Base-by-base conservation (phyloP, 164 flowering plant species). In the Vitis labrusca region DNA sequence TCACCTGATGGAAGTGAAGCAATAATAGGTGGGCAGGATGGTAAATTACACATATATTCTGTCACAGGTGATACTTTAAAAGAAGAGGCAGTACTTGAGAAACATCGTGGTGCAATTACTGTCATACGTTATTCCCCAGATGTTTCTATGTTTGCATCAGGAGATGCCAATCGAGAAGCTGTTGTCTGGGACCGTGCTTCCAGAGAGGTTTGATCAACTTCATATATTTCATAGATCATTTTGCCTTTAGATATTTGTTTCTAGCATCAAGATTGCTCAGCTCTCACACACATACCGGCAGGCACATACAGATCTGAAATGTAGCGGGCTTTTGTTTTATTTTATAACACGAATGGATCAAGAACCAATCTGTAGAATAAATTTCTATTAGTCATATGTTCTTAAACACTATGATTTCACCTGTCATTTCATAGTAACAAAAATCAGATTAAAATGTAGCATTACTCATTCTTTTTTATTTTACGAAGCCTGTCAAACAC, bases 1-100 rank as follows among this genome's bases (percentile, higher is more conserved):
- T 68, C 98, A 67, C 94, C 96, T 53, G 94, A 95, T 83, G 99
- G 98, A 73, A 85, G 81, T 68, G 99, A 95, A 81, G 98, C 96
- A 50, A 83, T 93, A 44, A 77, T 95, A 37, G 98, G 98, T 63
- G 96, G 86, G n/a, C 91, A 95, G 73, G 98, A 95, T 77, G 99
- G 99, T 48, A 95, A 88, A 74, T 62, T 95, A 64, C 98, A 81
- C 70, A 64, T 95, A 59, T 95, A 86, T 76, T 90, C 98, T 49
- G 65, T 95, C 48, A 19, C 49, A 0, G 97, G 93, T 5, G 96
- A 93, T 72, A 79, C 87, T 10, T 85, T 93, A 30, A 81, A 71
- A 19, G 96, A 95, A 79, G 92, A 95, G 75, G 84, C 89, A 44
- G 89, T 88, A 64, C 93, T 93, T 68, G 97, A 95, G 83, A 95